Percentiles rank a stretch among this genome's conserved stretches.
These are phyloP conservation scores for Sungouiella thailandica DNA, from an alignment of 805 yeast genomes.

Conservation along the genomic window DNA sequence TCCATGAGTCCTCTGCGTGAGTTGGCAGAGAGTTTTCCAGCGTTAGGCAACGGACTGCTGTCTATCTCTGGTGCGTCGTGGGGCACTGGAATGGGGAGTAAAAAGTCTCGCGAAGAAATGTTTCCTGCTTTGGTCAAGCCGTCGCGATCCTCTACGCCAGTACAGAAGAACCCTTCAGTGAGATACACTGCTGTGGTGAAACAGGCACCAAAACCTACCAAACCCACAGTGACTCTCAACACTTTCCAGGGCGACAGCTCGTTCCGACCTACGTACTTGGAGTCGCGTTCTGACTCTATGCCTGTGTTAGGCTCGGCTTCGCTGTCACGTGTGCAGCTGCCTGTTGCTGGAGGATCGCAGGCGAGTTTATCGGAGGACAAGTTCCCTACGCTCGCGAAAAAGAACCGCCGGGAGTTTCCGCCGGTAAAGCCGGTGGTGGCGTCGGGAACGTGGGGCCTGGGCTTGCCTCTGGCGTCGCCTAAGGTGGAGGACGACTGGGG, in stretches of 20 bases:
- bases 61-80: constrained; percentile 18
- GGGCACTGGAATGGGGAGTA: constrained; percentile 15
- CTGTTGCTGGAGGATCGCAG: constrained; percentile 17
- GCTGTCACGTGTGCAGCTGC: constrained; percentile 1
- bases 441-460: constrained; percentile 13
- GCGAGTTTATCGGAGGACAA: constrained; percentile 22
- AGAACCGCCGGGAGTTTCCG: constrained; percentile 42
- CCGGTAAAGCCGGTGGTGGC: constrained; percentile 48
- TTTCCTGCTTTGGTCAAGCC: constrained; percentile 35
- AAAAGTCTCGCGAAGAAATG: constrained; percentile 16
- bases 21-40: constrained; percentile 43
- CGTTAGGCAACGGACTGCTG: constrained; percentile 26
- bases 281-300: constrained; percentile 19
- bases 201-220: constrained; percentile 9
- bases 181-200: constrained; percentile 32
- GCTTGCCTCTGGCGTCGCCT: constrained; percentile 5
- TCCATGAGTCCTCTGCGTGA: constrained; percentile 13
- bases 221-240: constrained; percentile 11
- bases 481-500: constrained; percentile 11
- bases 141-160: constrained; percentile 10
- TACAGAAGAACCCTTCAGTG: constrained; percentile 21
- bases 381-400: constrained; percentile 48
- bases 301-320: constrained; percentile 19
- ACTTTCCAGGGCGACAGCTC: constrained; percentile 14
- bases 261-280: constrained; percentile 31